Evolutionary conservation across 495 filamentous ascomycete genomes (phyloP).

Genomic region (Talaromyces borbonicus): DNA sequence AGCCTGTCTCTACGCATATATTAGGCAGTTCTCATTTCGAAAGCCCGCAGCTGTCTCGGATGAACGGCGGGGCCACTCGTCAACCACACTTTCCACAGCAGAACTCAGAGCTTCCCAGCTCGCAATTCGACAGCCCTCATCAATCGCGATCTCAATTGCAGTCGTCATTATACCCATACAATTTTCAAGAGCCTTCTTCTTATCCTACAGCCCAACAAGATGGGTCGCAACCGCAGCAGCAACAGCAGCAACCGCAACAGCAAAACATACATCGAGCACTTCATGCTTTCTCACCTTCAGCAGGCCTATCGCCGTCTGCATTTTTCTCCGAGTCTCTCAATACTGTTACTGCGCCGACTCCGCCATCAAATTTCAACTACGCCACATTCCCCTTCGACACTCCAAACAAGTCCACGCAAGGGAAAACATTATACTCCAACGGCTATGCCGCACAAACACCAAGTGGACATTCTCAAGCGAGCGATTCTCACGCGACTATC

Average conservation of each 20-base stretch:
- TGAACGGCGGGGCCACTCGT: background rate
- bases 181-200: constrained; percentile 2
- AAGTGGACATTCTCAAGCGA: constrained; percentile 28
- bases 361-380: constrained; percentile 31
- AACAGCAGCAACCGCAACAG: background rate
- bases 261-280: background rate
- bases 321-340: constrained; percentile 19
- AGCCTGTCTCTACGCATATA: background rate
- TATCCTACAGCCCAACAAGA: constrained; percentile 1
- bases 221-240: background rate
- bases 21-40: background rate
- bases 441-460: constrained; percentile 22
- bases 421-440: constrained; percentile 1
- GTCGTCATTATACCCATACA: background rate
- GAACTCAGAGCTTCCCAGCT: background rate
- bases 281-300: constrained; percentile 21
- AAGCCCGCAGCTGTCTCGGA: constrained; percentile 1
- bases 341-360: constrained; percentile 22
- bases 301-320: constrained; percentile 22
- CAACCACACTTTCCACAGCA: background rate
- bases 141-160: constrained; percentile 1
- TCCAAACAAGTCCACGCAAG: background rate
- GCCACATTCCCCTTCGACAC: constrained; percentile 37
- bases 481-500: constrained; percentile 20
- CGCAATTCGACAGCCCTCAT: background rate